Conservation (phyloP, 495 filamentous ascomycete genomes). For the Oleoguttula mirabilis region DNA sequence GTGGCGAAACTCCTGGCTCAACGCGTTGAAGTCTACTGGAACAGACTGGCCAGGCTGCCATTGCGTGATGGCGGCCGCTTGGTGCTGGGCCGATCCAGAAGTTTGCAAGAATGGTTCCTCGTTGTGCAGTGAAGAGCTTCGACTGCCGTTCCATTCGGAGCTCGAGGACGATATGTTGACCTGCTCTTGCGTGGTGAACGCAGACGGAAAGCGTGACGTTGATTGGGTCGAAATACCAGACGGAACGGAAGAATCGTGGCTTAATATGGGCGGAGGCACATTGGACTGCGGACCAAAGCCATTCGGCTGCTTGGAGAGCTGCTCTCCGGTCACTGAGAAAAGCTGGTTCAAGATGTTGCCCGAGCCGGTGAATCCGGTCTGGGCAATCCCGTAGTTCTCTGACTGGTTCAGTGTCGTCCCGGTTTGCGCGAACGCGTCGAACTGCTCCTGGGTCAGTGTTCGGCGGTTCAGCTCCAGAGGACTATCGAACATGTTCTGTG, state of each 20-base stretch:
- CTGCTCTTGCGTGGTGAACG: background rate
- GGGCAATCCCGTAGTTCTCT: constrained; percentile 1
- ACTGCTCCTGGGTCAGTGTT: constrained; percentile 18
- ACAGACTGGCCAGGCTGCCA: constrained; percentile 21
- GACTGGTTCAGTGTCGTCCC: background rate
- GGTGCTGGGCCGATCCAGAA: background rate
- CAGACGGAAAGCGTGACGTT: constrained; percentile 5
- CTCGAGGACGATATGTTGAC: constrained; percentile 3
- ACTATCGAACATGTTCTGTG: constrained; percentile 12
- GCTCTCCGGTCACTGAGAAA: constrained; percentile 7
- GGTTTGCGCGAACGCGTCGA: constrained; percentile 14
- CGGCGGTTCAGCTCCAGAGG: constrained; percentile 16
- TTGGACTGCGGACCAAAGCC: background rate
- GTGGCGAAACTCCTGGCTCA: constrained; percentile 14
- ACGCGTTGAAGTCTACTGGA: constrained; percentile 14
- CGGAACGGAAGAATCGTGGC: constrained; percentile 15
- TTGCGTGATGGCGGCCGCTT: background rate
- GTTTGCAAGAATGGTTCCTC: constrained; percentile 1
- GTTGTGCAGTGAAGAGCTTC: constrained; percentile 13
- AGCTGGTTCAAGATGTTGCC: constrained; percentile 5
- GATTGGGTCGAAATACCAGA: constrained; percentile 10
- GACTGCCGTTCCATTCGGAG: constrained; percentile 15
- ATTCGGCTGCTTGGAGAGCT: constrained; percentile 6
- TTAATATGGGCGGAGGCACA: constrained; percentile 9
- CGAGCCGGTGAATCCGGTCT: constrained; percentile 2